Conservation (phyloP, 176 grass and related monocot species). For the Oryza glaberrima region DNA sequence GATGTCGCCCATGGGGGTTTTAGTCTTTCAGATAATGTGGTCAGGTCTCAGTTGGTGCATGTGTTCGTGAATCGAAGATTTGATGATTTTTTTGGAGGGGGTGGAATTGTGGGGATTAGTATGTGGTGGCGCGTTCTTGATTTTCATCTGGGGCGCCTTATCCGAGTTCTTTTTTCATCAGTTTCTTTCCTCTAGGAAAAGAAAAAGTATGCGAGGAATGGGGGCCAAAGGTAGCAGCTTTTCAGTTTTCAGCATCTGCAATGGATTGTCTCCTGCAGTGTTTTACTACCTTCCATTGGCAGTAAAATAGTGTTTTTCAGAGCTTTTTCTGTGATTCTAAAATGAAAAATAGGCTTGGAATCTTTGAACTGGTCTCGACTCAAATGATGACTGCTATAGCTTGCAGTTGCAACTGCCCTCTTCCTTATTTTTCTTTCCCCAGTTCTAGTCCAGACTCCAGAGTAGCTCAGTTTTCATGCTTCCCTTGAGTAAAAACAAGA, state of each 20-base stretch:
- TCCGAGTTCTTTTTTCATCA: constrained; percentile 30
- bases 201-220: constrained; percentile 34
- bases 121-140: constrained; percentile 20
- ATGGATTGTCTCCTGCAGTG: constrained; percentile 44
- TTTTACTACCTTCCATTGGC: constrained; percentile 26
- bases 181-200: constrained; percentile 27
- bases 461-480: constrained; percentile 19
- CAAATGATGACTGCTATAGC: constrained; percentile 62
- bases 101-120: constrained; percentile 39
- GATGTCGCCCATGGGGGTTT: constrained; percentile 13
- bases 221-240: constrained; percentile 50
- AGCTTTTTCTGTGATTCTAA: constrained; percentile 53
- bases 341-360: constrained; percentile 52
- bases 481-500: constrained; percentile 25
- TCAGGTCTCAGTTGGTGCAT: background rate
- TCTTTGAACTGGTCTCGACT: constrained; percentile 69
- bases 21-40: constrained; percentile 17
- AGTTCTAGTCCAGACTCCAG: constrained; percentile 3
- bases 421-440: constrained; percentile 33
- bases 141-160: constrained; percentile 26
- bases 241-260: constrained; percentile 42
- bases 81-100: constrained; percentile 13
- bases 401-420: constrained; percentile 53
- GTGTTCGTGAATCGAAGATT: background rate
- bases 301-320: constrained; percentile 32